Conservation (phyloP, 305 asterid genomes). For the Solanum hybrid region DNA sequence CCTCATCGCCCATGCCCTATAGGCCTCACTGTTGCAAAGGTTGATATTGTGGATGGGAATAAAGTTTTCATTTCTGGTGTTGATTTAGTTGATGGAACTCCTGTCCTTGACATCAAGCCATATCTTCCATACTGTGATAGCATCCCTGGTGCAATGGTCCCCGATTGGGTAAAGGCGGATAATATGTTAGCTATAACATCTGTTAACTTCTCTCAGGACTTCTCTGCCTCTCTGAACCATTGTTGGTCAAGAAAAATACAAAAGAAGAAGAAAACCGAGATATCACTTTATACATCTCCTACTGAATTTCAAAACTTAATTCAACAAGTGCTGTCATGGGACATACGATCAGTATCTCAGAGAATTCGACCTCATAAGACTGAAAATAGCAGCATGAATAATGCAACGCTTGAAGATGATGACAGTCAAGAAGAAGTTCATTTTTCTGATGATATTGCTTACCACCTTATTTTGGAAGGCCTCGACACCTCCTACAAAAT, state of each 20-base stretch:
- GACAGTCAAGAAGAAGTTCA: slow-evolving; percentile 13
- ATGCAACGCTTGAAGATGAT: slow-evolving; percentile 25
- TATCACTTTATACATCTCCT: slow-evolving; percentile 54
- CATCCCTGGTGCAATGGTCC: slow-evolving; percentile 58
- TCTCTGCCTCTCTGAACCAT: slow-evolving; percentile 43
- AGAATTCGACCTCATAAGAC: slow-evolving; percentile 39
- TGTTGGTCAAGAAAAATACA: slow-evolving; percentile 59
- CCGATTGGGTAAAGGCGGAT: slow-evolving; percentile 85
- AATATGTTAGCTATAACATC: slow-evolving; percentile 54
- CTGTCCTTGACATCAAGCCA: slow-evolving; percentile 87
- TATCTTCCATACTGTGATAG: slow-evolving; percentile 91
- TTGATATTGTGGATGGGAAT: slow-evolving; percentile 58
- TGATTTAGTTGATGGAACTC: slow-evolving; percentile 95
- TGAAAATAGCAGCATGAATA: slow-evolving; percentile 10
- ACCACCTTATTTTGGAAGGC: slow-evolving; percentile 68
- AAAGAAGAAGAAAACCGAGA: slow-evolving; percentile 47
- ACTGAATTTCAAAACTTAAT: slow-evolving; percentile 55
- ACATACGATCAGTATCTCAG: slow-evolving; percentile 79
- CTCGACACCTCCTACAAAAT: slow-evolving; percentile 64
- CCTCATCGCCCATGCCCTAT: slow-evolving; percentile 97
- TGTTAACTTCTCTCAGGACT: slow-evolving; percentile 51
- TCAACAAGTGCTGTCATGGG: slow-evolving; percentile 81
- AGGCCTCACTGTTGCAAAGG: slow-evolving; percentile 96
- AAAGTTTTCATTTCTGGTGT: slow-evolving; percentile 69
- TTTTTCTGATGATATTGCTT: slow-evolving; percentile 21